These are phyloP conservation scores for Solanum commersonii DNA, from an alignment of 257 asterid species.

Conservation along the genomic window DNA sequence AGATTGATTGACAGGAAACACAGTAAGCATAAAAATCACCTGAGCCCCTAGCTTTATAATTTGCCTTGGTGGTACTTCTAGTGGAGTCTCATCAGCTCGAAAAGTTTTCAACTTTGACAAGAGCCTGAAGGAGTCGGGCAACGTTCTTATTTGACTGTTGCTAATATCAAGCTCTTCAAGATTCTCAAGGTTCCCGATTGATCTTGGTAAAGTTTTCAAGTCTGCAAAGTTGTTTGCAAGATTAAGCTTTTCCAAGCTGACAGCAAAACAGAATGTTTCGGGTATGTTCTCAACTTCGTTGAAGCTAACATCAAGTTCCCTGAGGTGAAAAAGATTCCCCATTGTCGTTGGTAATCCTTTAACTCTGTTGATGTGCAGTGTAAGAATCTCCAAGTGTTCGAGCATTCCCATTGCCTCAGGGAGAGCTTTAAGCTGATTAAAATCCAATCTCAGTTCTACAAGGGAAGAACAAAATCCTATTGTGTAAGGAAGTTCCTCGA, in stretches of 20 bases:
- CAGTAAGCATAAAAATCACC: constrained; percentile 19
- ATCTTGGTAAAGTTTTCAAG: constrained; percentile 54
- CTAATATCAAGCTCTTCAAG: constrained; percentile 77
- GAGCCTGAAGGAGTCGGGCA: constrained; percentile 70
- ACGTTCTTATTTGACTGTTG: constrained; percentile 45
- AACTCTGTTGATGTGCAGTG: constrained; percentile 59
- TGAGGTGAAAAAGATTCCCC: constrained; percentile 41
- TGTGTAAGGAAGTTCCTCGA: constrained; percentile 65
- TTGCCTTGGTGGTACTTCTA: constrained; percentile 64
- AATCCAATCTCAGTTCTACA: constrained; percentile 60
- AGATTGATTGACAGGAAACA: not conserved
- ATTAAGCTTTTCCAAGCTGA: constrained; percentile 37
- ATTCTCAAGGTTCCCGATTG: constrained; percentile 58
- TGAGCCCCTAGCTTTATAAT: constrained; percentile 46
- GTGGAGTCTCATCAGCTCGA: constrained; percentile 54
- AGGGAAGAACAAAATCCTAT: constrained; percentile 65
- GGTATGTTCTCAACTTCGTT: constrained; percentile 74
- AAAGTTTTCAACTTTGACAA: constrained; percentile 40
- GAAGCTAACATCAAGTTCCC: constrained; percentile 72
- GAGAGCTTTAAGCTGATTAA: constrained; percentile 65
- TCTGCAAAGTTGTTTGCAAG: constrained; percentile 71
- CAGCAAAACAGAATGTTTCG: constrained; percentile 42
- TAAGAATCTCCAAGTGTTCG: constrained; percentile 51
- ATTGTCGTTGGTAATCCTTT: constrained; percentile 49
- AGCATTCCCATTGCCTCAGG: constrained; percentile 67